Evolutionary conservation across 1,284 basidiomycete species (phyloP).

Genomic region (Mycena citricolor): DNA sequence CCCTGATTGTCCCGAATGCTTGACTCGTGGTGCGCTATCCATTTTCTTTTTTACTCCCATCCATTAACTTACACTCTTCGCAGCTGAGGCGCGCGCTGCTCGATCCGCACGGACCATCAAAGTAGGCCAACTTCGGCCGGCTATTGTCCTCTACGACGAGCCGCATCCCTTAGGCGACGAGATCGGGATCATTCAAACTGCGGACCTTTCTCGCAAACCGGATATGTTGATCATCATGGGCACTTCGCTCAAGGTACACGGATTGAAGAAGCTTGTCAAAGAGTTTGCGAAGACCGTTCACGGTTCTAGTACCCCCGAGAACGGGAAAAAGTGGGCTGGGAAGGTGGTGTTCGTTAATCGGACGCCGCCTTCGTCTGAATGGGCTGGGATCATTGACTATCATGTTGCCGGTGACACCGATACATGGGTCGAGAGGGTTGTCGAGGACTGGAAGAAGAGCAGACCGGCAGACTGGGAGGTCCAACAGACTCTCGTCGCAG

Average conservation of each 20-base stretch:
- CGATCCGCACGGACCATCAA: constrained; percentile 77
- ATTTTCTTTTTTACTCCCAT: constrained; percentile 7
- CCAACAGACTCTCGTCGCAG: constrained; percentile 72
- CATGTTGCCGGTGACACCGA: constrained; percentile 83
- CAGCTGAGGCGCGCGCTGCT: constrained; percentile 76
- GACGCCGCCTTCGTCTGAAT: constrained; percentile 79
- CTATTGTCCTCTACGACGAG: constrained; percentile 91
- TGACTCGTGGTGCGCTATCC: constrained; percentile 64
- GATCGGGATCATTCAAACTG: constrained; percentile 74
- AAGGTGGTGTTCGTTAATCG: constrained; percentile 88
- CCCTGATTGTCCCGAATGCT: constrained; percentile 83
- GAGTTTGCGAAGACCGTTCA: constrained; percentile 89
- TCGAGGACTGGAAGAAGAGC: constrained; percentile 83
- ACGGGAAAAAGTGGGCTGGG: constrained; percentile 51
- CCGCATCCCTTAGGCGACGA: constrained; percentile 85
- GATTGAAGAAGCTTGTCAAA: constrained; percentile 89
- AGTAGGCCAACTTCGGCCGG: constrained; percentile 79
- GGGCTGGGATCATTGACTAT: constrained; percentile 85
- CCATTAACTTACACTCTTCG: constrained; percentile 21
- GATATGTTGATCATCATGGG: constrained; percentile 96
- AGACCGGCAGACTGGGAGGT: constrained; percentile 84
- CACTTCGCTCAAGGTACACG: constrained; percentile 93
- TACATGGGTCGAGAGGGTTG: constrained; percentile 70
- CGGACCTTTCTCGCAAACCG: constrained; percentile 75
- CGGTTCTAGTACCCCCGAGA: constrained; percentile 37